Evolutionary conservation across 2,329 filamentous ascomycete genomes (phyloP).

Genomic region (Knufia petricola): DNA sequence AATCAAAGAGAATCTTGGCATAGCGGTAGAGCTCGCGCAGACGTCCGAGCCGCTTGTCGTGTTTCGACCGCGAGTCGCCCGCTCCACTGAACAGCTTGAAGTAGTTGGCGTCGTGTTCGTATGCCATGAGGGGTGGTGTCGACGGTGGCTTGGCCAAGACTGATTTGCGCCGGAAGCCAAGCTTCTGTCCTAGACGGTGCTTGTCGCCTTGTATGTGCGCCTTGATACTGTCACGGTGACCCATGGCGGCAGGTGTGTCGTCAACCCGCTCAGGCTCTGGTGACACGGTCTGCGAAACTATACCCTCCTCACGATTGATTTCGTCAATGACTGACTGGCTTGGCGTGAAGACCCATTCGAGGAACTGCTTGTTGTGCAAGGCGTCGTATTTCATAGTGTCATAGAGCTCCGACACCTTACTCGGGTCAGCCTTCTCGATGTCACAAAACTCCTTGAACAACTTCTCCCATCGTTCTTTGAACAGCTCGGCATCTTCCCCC

Average conservation of each 20-base stretch:
- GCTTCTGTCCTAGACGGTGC: conserved; percentile 30
- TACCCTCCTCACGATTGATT: conserved; percentile 19
- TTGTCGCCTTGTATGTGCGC: conserved; percentile 22
- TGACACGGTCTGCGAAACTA: conserved; percentile 13
- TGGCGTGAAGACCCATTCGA: conserved; percentile 96
- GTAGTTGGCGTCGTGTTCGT: conserved; percentile 58
- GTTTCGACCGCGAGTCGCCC: conserved; percentile 64
- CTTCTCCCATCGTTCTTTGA: conserved; percentile 97
- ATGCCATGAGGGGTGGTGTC: conserved; percentile 43
- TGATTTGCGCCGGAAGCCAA: conserved; percentile 45
- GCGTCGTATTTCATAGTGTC: conserved; percentile 99
- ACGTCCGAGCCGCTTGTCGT: conserved; percentile 75
- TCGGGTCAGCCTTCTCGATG: conserved; percentile 94
- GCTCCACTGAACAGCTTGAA: conserved; percentile 83
- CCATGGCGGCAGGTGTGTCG: not conserved
- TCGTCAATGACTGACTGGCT: conserved; percentile 44
- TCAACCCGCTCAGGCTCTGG: conserved; percentile 16
- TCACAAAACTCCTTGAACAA: conserved; percentile 94
- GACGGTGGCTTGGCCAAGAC: conserved; percentile 34
- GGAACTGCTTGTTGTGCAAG: conserved; percentile 86
- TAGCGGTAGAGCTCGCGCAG: conserved; percentile 87
- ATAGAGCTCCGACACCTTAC: conserved; percentile 96
- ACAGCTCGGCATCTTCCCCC: conserved; percentile 86
- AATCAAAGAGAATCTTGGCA: conserved; percentile 92
- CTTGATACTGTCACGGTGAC: conserved; percentile 3